Base-by-base conservation (phyloP, 1,284 basidiomycete species). In the Sporisorium reilianum region DNA sequence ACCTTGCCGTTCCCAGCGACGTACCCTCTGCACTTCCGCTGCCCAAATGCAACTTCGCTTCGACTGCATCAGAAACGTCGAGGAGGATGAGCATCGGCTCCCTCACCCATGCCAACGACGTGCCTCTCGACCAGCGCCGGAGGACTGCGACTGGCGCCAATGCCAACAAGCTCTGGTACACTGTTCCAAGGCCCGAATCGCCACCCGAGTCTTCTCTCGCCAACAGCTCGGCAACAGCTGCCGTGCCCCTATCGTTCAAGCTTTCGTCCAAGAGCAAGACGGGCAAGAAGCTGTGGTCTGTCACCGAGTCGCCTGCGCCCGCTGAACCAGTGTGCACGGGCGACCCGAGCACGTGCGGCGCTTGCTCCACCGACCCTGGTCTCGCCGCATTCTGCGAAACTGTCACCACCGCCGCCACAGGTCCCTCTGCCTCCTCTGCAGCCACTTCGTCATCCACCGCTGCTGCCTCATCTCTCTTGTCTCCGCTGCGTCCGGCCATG, bases 331-430 rank as follows among this genome's bases (percentile, higher is more conserved):
- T 71, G 0, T 79, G 77, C 28, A 77, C 77, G 1, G 77, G 77
- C 12, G 77, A 79, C 54, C 77, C 77, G 16, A 77, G 62, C 42
- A 74, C 62, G 0, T 79, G 77, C 26, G 67, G 60, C 23, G 77
- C 77, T 14, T 79, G 77, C 45, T 70, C 71, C 1, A 57, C 70
- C 34, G 77, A 79, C 41, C 77, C 77, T 7, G 74, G 57, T 22
- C 69, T 79, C 0, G 77, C 77, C 14, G 77, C 71, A 4, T 79
- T 79, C 61, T 79, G 77, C 34, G 75, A 74, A 38, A 74, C 77
- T 1, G 63, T 79, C 26, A 66, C 71, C 12, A 66, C 65, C 0
- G 71, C 71, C 32, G 55, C 71, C 2, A 11, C 54, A 12, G 34
- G 53, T 3, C 44, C 58, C 4, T 38, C 69, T 0, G 34, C 65